phyloP scores from a whole-genome alignment of 768 basidiomycete species.

The Tremella mesenterica region DNA sequence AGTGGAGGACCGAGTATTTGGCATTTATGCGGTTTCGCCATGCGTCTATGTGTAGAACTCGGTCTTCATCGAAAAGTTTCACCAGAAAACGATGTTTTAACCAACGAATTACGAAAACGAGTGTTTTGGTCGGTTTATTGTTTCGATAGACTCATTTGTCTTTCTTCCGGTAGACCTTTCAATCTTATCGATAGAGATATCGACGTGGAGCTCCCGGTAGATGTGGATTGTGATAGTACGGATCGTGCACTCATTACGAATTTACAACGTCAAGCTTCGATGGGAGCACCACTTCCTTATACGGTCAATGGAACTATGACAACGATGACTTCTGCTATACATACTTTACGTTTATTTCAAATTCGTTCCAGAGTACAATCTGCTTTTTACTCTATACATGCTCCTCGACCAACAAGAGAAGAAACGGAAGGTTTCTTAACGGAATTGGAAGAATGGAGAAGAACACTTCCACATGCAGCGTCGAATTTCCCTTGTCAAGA shows the following conservation, averaged over 20 bases:
- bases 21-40: conserved; percentile 9
- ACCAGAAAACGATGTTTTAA: conserved; percentile 1
- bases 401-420: conserved; percentile 1
- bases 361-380: conserved; percentile 11
- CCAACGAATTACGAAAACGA: conserved; percentile 15
- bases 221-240: conserved; percentile 3
- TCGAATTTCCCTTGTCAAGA: conserved; percentile 3
- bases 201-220: conserved; percentile 19
- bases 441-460: conserved; percentile 14
- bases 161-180: conserved; percentile 17
- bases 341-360: conserved; percentile 6
- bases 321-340: conserved; percentile 11
- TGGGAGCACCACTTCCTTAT: neutral
- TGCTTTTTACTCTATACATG: conserved; percentile 4
- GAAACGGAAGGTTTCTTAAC: conserved; percentile 7
- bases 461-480: neutral
- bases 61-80: conserved; percentile 9
- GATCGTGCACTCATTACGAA: conserved; percentile 1
- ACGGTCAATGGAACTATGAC: neutral
- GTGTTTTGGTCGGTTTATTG: conserved; percentile 22
- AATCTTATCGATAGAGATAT: conserved; percentile 18
- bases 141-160: conserved; percentile 16
- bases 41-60: conserved; percentile 11
- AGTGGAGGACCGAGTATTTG: conserved; percentile 11
- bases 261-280: neutral